Evolutionary conservation across 2,329 filamentous ascomycete genomes (phyloP), one percentile per base, ranked within the genome.

Genomic region (Lachnellula occidentalis): DNA sequence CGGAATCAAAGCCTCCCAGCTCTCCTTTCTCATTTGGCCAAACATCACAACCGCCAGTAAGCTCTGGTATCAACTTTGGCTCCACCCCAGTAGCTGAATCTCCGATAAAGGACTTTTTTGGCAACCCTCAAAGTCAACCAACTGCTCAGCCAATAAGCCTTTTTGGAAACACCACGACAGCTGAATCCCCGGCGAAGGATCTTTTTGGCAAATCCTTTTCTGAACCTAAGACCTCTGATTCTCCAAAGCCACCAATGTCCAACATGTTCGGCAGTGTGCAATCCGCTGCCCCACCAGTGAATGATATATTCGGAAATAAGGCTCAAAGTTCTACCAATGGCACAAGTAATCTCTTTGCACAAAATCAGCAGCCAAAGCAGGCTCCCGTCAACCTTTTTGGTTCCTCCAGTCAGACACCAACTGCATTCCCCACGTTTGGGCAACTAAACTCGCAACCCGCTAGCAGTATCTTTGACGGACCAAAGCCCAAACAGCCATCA

Each of bases 41-140:
- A 9, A 39, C 36, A 17, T 39, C 36, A 61, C 53, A 48, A 27
- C 58, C 17, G 15, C 8, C 45, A 54, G n/a, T 47, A 27, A 54
- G 22, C 24, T 31, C 15, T n/a, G n/a, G 15, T 14, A 42, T 12
- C 15, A 53, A 34, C 34, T 43, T 48, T 34, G 34, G 34, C 15
- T 22, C 34, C 41, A 36, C 34, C 19, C 45, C 39, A 34, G 21
- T 24, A 5, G 14, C 34, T 15, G 14, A 14, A 24, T 8, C 15
- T 14, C 43, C 31, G n/a, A 19, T 45, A 34, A 47, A 15, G 12
- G 17, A 31, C 37, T 27, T 53, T 4, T 61, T 61, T 46, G 56
- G 51, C 34, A 54, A 37, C 2, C 34, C 57, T n/a, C 50, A 56
- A 49, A 39, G 54, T 34, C n/a, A 36, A 12, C 14, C 54, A 39